Evolutionary conservation across 129 eudicot species (phyloP), one percentile per base, ranked within the genome.

Genomic region (Logfia minima): DNA sequence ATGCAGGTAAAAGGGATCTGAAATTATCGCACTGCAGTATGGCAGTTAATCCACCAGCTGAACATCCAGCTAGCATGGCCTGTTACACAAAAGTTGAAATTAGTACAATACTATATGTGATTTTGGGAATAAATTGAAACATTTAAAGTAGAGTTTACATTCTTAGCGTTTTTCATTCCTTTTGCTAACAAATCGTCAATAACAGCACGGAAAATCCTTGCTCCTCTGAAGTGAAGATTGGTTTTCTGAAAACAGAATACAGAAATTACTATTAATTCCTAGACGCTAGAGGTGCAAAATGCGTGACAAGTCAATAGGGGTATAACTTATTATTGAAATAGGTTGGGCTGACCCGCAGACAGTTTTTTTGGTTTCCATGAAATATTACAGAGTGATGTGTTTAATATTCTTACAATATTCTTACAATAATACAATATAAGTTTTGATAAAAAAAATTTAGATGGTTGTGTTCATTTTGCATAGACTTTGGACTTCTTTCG

Each of bases 41-140:
- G 52, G 94, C 78, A 70, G 96, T 82, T 74, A 94, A 74, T 29
- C 96, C 99, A 72, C 99, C 99, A 76, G 99, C 99, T 55, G 99
- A 94, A 78, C 99, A 94, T 34, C 99, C 97, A 61, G 90, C 90
- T 22, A 94, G 83, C 67, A 94, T 80, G 43, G 96, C 97, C 98
- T 94, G 66, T 21, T 29, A 69, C 14, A 55, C 21, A 4, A 14
- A 67, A 29, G 34, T 37, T 61, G 1, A 22, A 16, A 53, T 72
- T 51, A 63, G 78, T 76, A 62, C 43, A 66, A 58, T 5, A 43
- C 21, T 43, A 45, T 8, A 32, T 29, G 66, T 22, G 35, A 28
- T 39, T 5, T 58, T 6, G 16, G 62, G 11, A 66, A 35, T 69
- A 72, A 53, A 66, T 66, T 72, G 21, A 21, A 53, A 75, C 29